Base-by-base conservation (phyloP, 495 filamentous ascomycete genomes). In the Melanomma pulvis-pyrius region DNA sequence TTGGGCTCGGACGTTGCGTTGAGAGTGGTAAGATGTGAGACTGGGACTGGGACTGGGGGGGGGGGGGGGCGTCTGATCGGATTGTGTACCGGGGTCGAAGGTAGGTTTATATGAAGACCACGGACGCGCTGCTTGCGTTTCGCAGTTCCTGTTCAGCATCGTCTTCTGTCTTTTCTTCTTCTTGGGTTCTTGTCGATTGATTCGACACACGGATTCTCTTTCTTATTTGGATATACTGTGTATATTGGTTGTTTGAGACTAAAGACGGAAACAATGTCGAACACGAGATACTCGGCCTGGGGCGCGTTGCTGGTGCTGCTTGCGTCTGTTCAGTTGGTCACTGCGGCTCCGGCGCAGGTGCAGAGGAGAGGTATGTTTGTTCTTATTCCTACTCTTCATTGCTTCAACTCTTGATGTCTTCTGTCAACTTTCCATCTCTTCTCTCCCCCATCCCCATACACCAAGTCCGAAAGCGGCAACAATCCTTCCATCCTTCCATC, bases 351-450 rank as follows among this genome's bases (percentile, higher is more conserved):
- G 19, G 56, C 32, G 7, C 56, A 58, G 25, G 28, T 61, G 21
- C 30, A 50, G 46, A 54, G 24, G 41, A 59, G 56, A 66, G 63
- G 46, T 66, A 61, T 54, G 59, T 52, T 28, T 47, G 17, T 47
- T 30, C 21, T 24, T 22, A 4, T 36, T 54, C 11, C 30, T 54
- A 6, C n/a, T 34, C 17, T 7, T 54, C 15, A 2, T 30, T 9
- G 12, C 48, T 24, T 25, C 22, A 11, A 8, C 17, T 48, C n/a
- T 24, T 19, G 8, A 5, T 49, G 7, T 49, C 46, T 49, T 17
- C n/a, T n/a, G n/a, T n/a, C n/a, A n/a, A 19, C 5, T 49, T n/a
- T 9, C 48, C 21, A 25, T 9, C 22, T 30, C 29, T 34, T 11
- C 17, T 30, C 32, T 32, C 2, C 26, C 25, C 19, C 15, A 17